Evolutionary conservation across 768 basidiomycete species (phyloP).

Genomic region (Rhodotorula diobovata): DNA sequence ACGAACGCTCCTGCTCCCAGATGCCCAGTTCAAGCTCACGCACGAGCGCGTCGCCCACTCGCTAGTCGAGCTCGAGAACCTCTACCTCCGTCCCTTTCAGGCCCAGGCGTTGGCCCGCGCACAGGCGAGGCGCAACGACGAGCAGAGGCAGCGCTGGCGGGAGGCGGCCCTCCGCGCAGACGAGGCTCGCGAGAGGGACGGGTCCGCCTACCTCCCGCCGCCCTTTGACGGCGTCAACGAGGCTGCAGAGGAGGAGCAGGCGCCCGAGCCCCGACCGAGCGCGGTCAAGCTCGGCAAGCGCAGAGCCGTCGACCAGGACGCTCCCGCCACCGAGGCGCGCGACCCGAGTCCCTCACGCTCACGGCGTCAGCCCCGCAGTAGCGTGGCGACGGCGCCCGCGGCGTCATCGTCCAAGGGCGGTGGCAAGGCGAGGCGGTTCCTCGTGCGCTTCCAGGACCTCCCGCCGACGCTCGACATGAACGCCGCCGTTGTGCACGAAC

Average conservation of each 20-base stretch:
- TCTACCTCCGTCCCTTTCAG: neutral
- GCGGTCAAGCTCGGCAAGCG: slow-evolving; percentile 1
- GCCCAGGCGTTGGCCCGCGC: neutral
- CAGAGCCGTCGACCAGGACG: neutral
- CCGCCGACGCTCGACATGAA: neutral
- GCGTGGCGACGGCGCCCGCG: too few species aligned
- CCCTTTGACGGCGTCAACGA: neutral
- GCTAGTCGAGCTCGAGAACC: slow-evolving; percentile 5
- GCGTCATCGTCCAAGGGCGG: too few species aligned
- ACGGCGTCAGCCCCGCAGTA: neutral
- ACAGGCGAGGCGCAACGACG: neutral
- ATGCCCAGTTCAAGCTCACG: neutral
- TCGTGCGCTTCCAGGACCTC: neutral
- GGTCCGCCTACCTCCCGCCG: too few species aligned
- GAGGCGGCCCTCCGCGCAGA: neutral
- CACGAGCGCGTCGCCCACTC: neutral
- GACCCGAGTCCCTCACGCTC: neutral
- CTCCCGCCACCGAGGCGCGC: too few species aligned
- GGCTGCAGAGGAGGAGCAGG: neutral
- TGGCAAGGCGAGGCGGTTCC: neutral
- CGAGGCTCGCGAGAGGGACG: neutral
- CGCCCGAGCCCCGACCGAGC: neutral
- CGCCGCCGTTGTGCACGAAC: neutral
- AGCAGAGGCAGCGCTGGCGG: neutral
- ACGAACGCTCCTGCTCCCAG: neutral